phyloP scores from a whole-genome alignment of 2,329 filamentous ascomycete genomes.

The Monilinia polystroma region DNA sequence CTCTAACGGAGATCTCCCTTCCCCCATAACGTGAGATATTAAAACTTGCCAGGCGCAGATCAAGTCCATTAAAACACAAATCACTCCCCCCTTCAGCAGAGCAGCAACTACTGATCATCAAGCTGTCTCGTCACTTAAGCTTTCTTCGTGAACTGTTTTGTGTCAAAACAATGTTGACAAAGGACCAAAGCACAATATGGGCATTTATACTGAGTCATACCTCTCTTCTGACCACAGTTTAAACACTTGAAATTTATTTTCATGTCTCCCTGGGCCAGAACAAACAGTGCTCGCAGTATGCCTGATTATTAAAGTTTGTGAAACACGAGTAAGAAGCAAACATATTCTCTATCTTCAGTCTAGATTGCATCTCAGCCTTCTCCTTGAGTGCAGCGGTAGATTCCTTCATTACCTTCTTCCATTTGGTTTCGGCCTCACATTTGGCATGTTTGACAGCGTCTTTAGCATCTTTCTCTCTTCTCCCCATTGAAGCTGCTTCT shows the following conservation, averaged over 20 bases:
- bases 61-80: neutral
- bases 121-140: neutral
- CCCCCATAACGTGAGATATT: too few relatives aligned
- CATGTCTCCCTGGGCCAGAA: constrained; percentile 29
- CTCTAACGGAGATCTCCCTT: neutral
- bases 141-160: neutral
- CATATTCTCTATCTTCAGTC: constrained; percentile 18
- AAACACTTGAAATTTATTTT: constrained; percentile 31
- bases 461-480: neutral
- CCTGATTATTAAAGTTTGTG: constrained; percentile 27
- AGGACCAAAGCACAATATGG: constrained; percentile 26
- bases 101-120: neutral
- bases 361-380: constrained; percentile 11
- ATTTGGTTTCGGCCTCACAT: neutral
- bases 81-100: neutral
- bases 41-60: neutral
- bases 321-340: constrained; percentile 18
- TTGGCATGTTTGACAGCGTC: constrained; percentile 5
- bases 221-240: constrained; percentile 28
- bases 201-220: constrained; percentile 27
- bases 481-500: neutral
- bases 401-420: neutral
- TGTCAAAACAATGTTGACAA: constrained; percentile 26
- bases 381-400: constrained; percentile 3
- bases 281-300: constrained; percentile 25